Conservation (phyloP, 306 rosid genomes). For the Vigna reflexopilosa region DNA sequence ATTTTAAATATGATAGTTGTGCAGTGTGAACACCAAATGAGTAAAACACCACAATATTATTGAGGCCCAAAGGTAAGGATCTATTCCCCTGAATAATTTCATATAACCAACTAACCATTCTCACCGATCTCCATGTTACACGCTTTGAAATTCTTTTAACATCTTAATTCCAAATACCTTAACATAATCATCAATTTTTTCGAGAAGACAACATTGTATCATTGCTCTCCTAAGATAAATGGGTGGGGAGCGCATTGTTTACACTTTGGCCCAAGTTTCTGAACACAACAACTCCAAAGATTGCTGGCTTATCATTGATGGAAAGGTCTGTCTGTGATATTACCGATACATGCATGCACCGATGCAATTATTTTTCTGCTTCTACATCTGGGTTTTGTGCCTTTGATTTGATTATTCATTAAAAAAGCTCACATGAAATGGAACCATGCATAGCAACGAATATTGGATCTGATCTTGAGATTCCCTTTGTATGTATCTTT, state of each 20-base stretch:
- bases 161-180: neutral
- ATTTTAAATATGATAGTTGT: too few species aligned
- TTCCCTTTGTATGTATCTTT: neutral
- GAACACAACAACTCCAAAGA: constrained; percentile 60
- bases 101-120: constrained; percentile 16
- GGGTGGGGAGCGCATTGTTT: constrained; percentile 59
- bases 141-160: constrained; percentile 20
- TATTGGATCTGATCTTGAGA: constrained; percentile 25
- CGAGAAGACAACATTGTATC: neutral
- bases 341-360: neutral
- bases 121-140: constrained; percentile 18
- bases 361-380: neutral
- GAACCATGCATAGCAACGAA: neutral
- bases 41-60: too few species aligned
- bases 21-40: too few species aligned
- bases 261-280: constrained; percentile 62
- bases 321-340: constrained; percentile 52
- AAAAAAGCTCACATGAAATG: neutral
- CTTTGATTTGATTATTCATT: neutral
- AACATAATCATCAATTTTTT: neutral
- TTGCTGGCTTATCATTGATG: constrained; percentile 77
- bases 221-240: constrained; percentile 46
- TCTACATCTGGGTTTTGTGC: neutral
- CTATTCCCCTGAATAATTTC: neutral
- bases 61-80: neutral